Conservation (phyloP, 2,329 filamentous ascomycete species). For the Cercospora beticola region DNA sequence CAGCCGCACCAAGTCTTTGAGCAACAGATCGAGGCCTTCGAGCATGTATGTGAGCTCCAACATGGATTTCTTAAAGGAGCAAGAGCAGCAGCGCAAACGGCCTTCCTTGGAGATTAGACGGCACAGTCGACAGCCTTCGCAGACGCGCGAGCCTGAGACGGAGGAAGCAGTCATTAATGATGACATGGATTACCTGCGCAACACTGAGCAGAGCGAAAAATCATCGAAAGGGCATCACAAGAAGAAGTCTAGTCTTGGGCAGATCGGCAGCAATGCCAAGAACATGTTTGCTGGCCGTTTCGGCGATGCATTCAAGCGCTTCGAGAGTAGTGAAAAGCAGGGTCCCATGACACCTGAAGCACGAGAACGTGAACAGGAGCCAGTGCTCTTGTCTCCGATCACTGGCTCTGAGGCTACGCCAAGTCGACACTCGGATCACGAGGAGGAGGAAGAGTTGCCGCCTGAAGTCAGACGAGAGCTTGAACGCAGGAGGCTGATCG, state of each 20-base stretch:
- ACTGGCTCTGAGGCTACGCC: slow-evolving; percentile 73
- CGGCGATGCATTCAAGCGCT: slow-evolving; percentile 88
- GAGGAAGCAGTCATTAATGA: slow-evolving; percentile 68
- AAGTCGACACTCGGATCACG: slow-evolving; percentile 55
- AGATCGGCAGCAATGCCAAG: slow-evolving; percentile 62
- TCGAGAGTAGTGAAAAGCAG: slow-evolving; percentile 56
- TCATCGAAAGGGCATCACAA: slow-evolving; percentile 42
- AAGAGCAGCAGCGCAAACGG: slow-evolving; percentile 52
- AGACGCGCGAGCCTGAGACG: slow-evolving; percentile 44
- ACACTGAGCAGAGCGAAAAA: slow-evolving; percentile 63
- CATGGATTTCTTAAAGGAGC: slow-evolving; percentile 77
- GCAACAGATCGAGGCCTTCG: slow-evolving; percentile 67
- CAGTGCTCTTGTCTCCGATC: slow-evolving; percentile 62
- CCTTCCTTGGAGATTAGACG: slow-evolving; percentile 37
- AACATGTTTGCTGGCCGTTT: slow-evolving; percentile 84
- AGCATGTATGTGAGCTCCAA: slow-evolving; percentile 83
- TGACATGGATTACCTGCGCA: slow-evolving; percentile 79
- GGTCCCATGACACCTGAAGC: slow-evolving; percentile 25
- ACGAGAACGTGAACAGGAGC: slow-evolving; percentile 24
- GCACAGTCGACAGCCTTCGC: slow-evolving; percentile 33
- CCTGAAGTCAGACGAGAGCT: slow-evolving; percentile 89
- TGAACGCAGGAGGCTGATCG: slow-evolving; percentile 74
- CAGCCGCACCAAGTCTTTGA: slow-evolving; percentile 62
- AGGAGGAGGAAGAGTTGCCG: slow-evolving; percentile 70
- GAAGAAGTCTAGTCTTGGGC: slow-evolving; percentile 72